These are phyloP conservation scores for Tuber umbilicatum DNA, from an alignment of 495 filamentous ascomycete genomes.

Conservation along the genomic window DNA sequence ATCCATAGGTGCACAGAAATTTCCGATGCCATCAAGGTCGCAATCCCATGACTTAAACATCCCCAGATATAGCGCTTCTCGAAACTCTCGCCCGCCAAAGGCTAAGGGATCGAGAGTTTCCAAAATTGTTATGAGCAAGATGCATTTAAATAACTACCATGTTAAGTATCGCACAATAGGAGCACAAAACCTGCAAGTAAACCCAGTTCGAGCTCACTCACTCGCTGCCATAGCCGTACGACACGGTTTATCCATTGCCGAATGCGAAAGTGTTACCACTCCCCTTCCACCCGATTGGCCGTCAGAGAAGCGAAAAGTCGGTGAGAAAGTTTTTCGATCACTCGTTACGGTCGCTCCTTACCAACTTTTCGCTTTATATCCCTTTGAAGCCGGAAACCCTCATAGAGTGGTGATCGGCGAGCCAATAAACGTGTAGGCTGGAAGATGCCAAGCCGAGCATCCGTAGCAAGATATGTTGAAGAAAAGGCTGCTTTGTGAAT, in stretches of 20 bases:
- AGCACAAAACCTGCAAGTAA: background rate
- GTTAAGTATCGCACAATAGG: background rate
- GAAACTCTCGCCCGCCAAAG: too few relatives aligned
- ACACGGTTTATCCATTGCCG: background rate
- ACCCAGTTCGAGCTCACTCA: background rate
- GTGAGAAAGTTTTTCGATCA: background rate
- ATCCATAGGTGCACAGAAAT: background rate
- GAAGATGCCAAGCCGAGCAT: too few relatives aligned
- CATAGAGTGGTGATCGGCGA: too few relatives aligned
- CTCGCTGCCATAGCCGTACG: background rate
- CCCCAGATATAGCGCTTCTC: background rate
- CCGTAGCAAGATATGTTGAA: too few relatives aligned
- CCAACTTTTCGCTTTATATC: too few relatives aligned
- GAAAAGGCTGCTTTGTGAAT: too few relatives aligned
- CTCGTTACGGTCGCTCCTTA: background rate
- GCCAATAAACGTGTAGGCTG: too few relatives aligned
- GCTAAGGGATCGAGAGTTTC: background rate
- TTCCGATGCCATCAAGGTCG: background rate
- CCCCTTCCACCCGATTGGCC: background rate
- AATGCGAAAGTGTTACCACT: background rate
- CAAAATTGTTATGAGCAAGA: background rate
- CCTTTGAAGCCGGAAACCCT: too few relatives aligned
- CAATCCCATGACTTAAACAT: background rate
- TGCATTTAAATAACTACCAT: background rate
- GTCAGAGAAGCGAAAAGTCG: background rate